These are phyloP conservation scores for Spathaspora sp. DNA, from an alignment of 1,139 yeast genomes.

Conservation along the genomic window DNA sequence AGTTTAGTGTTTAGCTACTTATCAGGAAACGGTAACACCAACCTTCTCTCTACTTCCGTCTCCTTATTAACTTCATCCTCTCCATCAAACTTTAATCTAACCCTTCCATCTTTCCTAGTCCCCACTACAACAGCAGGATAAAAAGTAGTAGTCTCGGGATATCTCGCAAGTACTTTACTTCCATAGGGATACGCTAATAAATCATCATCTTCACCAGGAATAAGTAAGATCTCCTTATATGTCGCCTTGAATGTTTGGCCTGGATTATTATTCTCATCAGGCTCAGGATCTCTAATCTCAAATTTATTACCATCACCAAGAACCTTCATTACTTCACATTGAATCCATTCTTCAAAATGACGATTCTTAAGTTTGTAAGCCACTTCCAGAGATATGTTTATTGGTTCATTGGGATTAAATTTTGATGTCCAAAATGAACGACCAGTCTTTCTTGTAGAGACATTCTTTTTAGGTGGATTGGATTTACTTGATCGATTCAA, in stretches of 20 bases:
- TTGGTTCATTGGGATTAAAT: conserved; percentile 61
- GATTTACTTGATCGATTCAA: conserved; percentile 4
- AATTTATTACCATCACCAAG: conserved; percentile 73
- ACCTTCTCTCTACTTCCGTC: conserved; percentile 84
- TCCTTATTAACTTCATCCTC: conserved; percentile 97
- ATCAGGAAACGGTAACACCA: conserved; percentile 76
- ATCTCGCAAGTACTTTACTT: conserved; percentile 83
- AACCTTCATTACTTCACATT: conserved; percentile 82
- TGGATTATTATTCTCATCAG: conserved; percentile 88
- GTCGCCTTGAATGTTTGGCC: conserved; percentile 86
- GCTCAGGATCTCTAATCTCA: conserved; percentile 96
- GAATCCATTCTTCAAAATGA: conserved; percentile 90
- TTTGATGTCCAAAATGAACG: conserved; percentile 42
- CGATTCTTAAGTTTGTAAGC: conserved; percentile 77
- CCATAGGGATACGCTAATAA: conserved; percentile 70
- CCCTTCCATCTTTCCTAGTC: conserved; percentile 69
- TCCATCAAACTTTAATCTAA: conserved; percentile 86
- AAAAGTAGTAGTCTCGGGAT: conserved; percentile 97
- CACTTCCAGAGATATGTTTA: conserved; percentile 74
- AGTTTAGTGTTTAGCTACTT: too few relatives aligned
- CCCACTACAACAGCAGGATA: conserved; percentile 93
- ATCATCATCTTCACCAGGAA: conserved; percentile 41
- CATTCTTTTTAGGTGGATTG: conserved; percentile 5
- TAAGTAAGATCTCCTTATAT: conserved; percentile 74
- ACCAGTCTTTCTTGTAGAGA: conserved; percentile 31